Evolutionary conservation across 805 yeast species (phyloP), one percentile per base, ranked within the genome.

Genomic region (Ogataea nakhonphanomensis): DNA sequence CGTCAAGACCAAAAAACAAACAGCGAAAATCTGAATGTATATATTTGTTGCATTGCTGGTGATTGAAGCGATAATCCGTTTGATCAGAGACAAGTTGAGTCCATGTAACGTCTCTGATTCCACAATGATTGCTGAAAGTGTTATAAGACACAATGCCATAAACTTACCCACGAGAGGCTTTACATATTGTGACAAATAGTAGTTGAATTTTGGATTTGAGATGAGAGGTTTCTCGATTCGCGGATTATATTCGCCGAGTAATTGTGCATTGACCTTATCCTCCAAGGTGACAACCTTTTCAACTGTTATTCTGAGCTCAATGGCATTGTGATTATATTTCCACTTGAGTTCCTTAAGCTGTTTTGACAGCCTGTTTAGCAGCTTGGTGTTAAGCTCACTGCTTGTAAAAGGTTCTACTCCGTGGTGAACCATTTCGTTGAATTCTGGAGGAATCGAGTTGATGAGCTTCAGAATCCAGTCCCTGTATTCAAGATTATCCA

Each of bases 91-190:
- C 11, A 79, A 59, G 36, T 56, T 65, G 1, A 90, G 78, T 3
- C 87, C 84, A 57, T 85, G 90, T 39, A 83, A 70, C 25, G 82
- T 64, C 55, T 87, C 95, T 13, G 90, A 81, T 63, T 84, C 79
- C n/a, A 82, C 69, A 3, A 87, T 64, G 2, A 78, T 54, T 6
- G 78, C 57, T 0, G 90, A 76, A 5, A 75, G 51, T 0, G 54
- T 30, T 9, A 67, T 67, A 13, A 81, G 53, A 0, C 69, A 10
- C 0, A 72, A 39, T 0, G 86, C 71, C 13, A 64, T 45, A 0
- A 70, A 14, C n/a, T 77, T 63, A 31, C 72, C 70, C 1, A 66
- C 29, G 6, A 59, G 33, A 0, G 90, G 89, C 7, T 67, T 55
- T 8, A 76, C 33, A 33, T 64, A 67, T 41, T 71, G 63, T 46